Evolutionary conservation across 1,284 basidiomycete species (phyloP).

Genomic region (Bjerkandera adusta): DNA sequence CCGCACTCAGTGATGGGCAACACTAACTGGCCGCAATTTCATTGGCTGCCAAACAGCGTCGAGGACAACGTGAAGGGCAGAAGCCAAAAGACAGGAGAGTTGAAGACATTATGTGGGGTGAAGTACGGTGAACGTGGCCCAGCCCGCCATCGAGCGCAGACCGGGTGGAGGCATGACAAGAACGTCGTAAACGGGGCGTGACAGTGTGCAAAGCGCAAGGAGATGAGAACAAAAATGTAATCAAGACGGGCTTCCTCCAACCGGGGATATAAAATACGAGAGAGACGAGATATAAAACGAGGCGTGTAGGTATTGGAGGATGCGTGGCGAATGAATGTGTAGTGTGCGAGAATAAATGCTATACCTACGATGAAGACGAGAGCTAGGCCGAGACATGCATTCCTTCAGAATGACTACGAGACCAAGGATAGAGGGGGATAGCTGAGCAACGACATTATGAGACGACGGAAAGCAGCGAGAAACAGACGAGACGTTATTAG

Average conservation of each 20-base stretch:
- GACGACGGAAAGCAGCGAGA: constrained; percentile 4
- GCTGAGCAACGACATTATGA: neutral
- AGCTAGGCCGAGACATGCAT: constrained; percentile 4
- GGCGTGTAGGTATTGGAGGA: neutral
- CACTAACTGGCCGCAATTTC: too few species aligned
- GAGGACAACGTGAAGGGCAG: neutral
- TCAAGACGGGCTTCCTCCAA: neutral
- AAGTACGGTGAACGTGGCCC: too few species aligned
- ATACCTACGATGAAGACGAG: constrained; percentile 1
- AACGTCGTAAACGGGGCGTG: constrained; percentile 6
- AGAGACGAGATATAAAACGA: neutral
- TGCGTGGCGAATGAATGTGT: constrained; percentile 1
- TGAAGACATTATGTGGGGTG: too few species aligned
- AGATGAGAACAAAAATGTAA: constrained; percentile 4
- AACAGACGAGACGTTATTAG: neutral
- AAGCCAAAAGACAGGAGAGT: neutral
- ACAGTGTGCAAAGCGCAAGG: constrained; percentile 5
- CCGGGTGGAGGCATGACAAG: too few species aligned
- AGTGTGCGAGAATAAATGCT: constrained; percentile 5
- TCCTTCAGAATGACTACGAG: constrained; percentile 9
- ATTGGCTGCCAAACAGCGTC: too few species aligned
- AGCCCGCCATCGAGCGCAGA: too few species aligned
- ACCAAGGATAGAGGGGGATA: neutral
- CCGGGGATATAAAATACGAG: neutral
- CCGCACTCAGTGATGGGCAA: too few species aligned